These are phyloP conservation scores for Gonapodya prolifera DNA, from an alignment of 192 early-diverging fungal genomes.

Conservation along the genomic window DNA sequence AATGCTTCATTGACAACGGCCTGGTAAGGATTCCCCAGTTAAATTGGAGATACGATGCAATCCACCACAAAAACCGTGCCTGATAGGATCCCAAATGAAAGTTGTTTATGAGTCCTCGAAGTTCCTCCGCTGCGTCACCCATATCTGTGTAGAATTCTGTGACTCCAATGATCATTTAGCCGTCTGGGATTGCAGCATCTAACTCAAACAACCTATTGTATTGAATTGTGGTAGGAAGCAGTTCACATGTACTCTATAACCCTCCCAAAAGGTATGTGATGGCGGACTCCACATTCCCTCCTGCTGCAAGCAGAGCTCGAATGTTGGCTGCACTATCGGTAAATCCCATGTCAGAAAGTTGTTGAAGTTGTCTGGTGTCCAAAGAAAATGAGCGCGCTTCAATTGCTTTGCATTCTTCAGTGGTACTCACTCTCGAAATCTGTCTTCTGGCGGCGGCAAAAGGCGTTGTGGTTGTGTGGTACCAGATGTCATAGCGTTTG, in stretches of 20 bases:
- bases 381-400: neutral
- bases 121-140: neutral
- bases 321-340: slow-evolving; percentile 50
- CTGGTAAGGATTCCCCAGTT: neutral
- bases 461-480: neutral
- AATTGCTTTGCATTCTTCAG: neutral
- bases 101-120: neutral
- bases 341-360: slow-evolving; percentile 71
- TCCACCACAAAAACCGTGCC: neutral
- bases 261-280: neutral
- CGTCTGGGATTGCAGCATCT: neutral
- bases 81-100: neutral
- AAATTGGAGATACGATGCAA: neutral
- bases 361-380: slow-evolving; percentile 19
- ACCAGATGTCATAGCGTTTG: neutral
- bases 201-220: neutral
- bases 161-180: too few relatives aligned
- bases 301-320: slow-evolving; percentile 48
- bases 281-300: neutral
- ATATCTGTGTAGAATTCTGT: neutral
- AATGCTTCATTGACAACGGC: neutral
- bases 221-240: too few relatives aligned
- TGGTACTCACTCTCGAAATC: neutral
- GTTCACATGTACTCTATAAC: too few relatives aligned
- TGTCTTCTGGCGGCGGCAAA: neutral